These are phyloP conservation scores for Aureobasidium sp. DNA, from an alignment of 2,329 filamentous ascomycete species.

Conservation along the genomic window DNA sequence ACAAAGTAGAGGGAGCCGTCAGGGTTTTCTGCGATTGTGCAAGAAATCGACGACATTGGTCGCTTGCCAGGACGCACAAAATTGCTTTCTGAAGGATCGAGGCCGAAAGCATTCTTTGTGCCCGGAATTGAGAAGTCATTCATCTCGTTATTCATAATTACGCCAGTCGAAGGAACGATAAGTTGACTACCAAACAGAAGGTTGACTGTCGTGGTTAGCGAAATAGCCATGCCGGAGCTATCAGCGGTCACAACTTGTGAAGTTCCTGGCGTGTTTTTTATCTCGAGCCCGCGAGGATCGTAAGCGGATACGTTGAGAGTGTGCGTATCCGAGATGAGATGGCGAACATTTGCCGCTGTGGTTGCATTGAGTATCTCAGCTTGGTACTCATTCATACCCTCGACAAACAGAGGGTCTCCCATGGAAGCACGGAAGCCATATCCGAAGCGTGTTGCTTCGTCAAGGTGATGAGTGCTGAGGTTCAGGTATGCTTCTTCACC, in stretches of 20 bases:
- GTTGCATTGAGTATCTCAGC: constrained; percentile 54
- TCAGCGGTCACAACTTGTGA: constrained; percentile 68
- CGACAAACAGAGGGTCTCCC: constrained; percentile 72
- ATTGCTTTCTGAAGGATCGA: constrained; percentile 70
- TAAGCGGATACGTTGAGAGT: constrained; percentile 70
- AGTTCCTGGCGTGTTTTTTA: constrained; percentile 63
- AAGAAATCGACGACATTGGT: constrained; percentile 73
- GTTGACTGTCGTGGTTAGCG: constrained; percentile 82
- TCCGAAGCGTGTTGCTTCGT: constrained; percentile 83
- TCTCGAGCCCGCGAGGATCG: constrained; percentile 58
- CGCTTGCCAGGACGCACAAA: constrained; percentile 75
- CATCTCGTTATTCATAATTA: constrained; percentile 58
- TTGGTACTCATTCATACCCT: constrained; percentile 56
- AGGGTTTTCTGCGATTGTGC: constrained; percentile 63
- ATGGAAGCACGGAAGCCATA: constrained; percentile 70
- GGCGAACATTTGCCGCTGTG: constrained; percentile 52
- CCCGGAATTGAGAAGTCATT: constrained; percentile 81
- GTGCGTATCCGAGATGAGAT: constrained; percentile 60
- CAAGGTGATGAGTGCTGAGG: constrained; percentile 70
- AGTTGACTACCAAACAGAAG: constrained; percentile 72
- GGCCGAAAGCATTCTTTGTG: constrained; percentile 72
- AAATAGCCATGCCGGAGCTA: constrained; percentile 62
- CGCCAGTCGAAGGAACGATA: constrained; percentile 71
- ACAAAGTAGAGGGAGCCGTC: constrained; percentile 59
- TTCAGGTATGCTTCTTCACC: constrained; percentile 49